A percentile compares a stretch with the other conserved stretches of the same genome.
phyloP scores from a whole-genome alignment of 176 grass and related monocot species.

The Carex scoparia region DNA sequence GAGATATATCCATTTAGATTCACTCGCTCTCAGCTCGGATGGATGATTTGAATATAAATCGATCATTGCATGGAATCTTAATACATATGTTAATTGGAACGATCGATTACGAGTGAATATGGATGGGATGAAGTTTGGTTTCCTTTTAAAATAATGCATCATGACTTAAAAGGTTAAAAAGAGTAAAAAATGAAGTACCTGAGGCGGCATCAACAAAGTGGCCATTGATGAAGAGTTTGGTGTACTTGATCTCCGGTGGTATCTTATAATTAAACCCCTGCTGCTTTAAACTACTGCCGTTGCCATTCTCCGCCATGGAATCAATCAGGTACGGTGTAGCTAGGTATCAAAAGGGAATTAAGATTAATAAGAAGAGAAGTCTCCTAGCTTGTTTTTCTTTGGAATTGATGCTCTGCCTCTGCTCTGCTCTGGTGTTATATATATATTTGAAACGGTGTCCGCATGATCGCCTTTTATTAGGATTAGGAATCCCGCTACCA shows the following conservation, averaged over 20 bases:
- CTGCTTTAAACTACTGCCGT: neutral
- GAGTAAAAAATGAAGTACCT: conserved; percentile 1
- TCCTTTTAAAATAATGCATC: neutral
- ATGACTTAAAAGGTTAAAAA: neutral
- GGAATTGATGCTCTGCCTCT: neutral
- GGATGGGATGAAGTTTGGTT: too few relatives aligned
- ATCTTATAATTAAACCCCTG: conserved; percentile 3
- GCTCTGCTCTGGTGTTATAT: neutral
- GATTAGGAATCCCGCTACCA: neutral
- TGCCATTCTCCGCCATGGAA: conserved; percentile 19
- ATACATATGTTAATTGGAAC: too few relatives aligned
- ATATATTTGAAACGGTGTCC: neutral
- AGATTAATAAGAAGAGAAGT: neutral
- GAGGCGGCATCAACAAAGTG: conserved; percentile 36
- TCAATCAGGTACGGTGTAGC: neutral
- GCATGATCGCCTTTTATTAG: neutral
- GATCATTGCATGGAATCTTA: too few relatives aligned
- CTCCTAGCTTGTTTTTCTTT: neutral
- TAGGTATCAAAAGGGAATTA: too few relatives aligned
- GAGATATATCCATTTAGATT: too few relatives aligned
- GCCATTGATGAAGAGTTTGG: conserved; percentile 51
- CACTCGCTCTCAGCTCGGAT: too few relatives aligned
- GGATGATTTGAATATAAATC: too few relatives aligned
- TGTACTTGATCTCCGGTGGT: conserved; percentile 47
- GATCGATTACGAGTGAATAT: too few relatives aligned